Evolutionary conservation across 768 basidiomycete genomes (phyloP).

Genomic region (Antrodiella citrinella): DNA sequence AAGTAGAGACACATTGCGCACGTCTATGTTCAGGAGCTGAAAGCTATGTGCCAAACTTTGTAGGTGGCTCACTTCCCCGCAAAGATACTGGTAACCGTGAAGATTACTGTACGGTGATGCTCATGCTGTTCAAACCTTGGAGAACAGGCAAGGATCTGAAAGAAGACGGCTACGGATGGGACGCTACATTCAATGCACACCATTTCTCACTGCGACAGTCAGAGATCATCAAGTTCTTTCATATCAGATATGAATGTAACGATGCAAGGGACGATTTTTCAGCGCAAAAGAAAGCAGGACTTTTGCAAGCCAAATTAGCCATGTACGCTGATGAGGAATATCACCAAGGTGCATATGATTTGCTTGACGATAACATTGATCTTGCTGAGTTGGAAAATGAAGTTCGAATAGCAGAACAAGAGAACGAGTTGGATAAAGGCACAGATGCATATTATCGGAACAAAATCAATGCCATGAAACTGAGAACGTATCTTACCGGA

Average conservation of each 20-base stretch:
- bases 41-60: background rate
- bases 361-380: background rate
- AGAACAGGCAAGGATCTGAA: conserved; percentile 22
- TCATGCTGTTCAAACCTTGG: conserved; percentile 29
- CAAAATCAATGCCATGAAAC: background rate
- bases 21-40: background rate
- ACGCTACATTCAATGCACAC: background rate
- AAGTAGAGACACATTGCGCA: background rate
- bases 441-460: background rate
- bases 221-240: conserved; percentile 14
- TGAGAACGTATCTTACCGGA: no score
- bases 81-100: conserved; percentile 26
- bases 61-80: background rate
- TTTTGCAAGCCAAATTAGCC: background rate
- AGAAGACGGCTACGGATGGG: conserved; percentile 1
- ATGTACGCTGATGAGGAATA: background rate
- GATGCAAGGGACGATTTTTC: conserved; percentile 28
- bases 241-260: conserved; percentile 28
- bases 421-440: background rate
- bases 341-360: background rate
- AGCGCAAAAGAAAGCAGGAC: conserved; percentile 9
- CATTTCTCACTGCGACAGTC: conserved; percentile 11
- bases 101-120: conserved; percentile 26
- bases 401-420: background rate
- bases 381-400: background rate